These are phyloP conservation scores for Pseudoscleropodium purum DNA, from an alignment of 225 moss, liverwort and hornwort genomes.

Conservation along the genomic window DNA sequence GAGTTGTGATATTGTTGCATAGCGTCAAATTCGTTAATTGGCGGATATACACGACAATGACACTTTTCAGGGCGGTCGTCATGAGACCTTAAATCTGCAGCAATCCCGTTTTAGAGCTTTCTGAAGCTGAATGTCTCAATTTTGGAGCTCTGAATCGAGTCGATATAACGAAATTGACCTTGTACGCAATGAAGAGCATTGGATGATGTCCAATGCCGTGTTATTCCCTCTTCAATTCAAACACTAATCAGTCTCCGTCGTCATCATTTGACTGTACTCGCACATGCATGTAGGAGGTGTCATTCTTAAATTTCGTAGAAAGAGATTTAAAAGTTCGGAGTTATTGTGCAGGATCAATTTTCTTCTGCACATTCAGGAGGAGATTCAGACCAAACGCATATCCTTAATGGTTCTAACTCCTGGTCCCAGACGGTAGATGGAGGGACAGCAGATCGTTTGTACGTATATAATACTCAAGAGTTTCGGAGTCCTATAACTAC, in stretches of 20 bases:
- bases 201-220: not conserved
- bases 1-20: not conserved
- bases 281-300: not conserved
- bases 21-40: not conserved
- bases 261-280: not conserved
- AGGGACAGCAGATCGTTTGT: constrained; percentile 11
- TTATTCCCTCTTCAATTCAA: not conserved
- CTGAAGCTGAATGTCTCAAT: not conserved
- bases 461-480: not conserved
- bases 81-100: not conserved
- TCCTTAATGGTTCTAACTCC: not conserved
- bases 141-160: not conserved
- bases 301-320: not conserved
- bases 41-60: not conserved
- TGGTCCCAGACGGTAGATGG: constrained; percentile 17
- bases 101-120: not conserved
- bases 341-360: constrained; percentile 16
- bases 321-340: not conserved
- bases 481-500: not conserved
- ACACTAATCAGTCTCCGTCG: not conserved
- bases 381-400: not conserved
- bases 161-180: not conserved
- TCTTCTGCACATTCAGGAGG: constrained; percentile 1
- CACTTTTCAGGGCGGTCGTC: not conserved
- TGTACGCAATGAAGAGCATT: not conserved